A percentile compares a stretch with the other conserved stretches of the same genome.
These are phyloP conservation scores for Triangularia verruculosa DNA, from an alignment of 2,329 filamentous ascomycete species.

Conservation along the genomic window DNA sequence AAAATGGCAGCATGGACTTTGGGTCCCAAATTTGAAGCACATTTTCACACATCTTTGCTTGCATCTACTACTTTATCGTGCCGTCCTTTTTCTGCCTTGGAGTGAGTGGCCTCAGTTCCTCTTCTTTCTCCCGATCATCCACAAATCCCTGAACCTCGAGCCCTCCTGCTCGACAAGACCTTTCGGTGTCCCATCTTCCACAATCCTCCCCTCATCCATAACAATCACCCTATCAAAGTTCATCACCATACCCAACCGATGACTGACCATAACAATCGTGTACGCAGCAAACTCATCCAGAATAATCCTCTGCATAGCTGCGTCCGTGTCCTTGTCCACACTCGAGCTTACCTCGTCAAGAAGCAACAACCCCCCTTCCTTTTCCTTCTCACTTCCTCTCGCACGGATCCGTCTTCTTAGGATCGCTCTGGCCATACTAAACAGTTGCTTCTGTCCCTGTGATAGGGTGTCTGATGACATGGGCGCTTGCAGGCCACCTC, in stretches of 20 bases:
- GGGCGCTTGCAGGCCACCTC: conserved; percentile 34
- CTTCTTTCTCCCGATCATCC: conserved; percentile 20
- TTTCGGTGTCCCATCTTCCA: conserved; percentile 36
- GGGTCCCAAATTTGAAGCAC: not conserved
- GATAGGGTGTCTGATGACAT: conserved; percentile 50
- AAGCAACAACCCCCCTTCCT: conserved; percentile 33
- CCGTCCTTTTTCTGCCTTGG: not conserved
- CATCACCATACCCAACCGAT: conserved; percentile 49
- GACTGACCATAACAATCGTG: conserved; percentile 54
- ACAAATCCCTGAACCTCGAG: conserved; percentile 25
- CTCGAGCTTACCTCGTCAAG: conserved; percentile 44
- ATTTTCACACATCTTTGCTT: not conserved
- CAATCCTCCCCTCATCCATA: conserved; percentile 47
- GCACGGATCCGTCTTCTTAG: conserved; percentile 37
- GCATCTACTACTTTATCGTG: not conserved
- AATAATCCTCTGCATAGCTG: conserved; percentile 42
- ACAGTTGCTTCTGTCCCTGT: conserved; percentile 62
- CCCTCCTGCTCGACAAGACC: conserved; percentile 23
- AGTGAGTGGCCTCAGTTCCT: not conserved
- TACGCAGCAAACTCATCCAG: conserved; percentile 38
- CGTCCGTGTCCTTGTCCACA: conserved; percentile 42
- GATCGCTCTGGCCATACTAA: conserved; percentile 60
- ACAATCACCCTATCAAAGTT: conserved; percentile 52
- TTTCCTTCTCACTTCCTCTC: not conserved
- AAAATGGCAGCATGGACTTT: not conserved